phyloP scores from a whole-genome alignment of 1,284 basidiomycete genomes.

The Baeospora myosura region DNA sequence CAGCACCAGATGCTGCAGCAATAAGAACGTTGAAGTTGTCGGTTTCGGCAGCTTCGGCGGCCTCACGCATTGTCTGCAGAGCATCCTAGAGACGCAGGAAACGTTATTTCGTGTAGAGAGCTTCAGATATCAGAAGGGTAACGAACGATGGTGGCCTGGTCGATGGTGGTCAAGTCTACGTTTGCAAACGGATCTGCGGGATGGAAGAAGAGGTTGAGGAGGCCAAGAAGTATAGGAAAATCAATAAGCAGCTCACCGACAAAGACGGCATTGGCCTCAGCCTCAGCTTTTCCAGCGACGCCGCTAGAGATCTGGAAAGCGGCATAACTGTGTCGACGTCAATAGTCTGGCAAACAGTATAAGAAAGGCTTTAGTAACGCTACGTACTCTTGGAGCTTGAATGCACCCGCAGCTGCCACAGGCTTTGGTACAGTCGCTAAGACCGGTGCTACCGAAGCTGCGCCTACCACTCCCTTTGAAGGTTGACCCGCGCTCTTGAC shows the following conservation, averaged over 20 bases:
- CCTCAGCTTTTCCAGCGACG: conserved; percentile 31
- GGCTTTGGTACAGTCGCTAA: conserved; percentile 10
- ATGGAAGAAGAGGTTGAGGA: not conserved
- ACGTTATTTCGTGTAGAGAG: conserved; percentile 19
- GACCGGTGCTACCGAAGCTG: too few relatives aligned
- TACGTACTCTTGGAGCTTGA: conserved; percentile 19
- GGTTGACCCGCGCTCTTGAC: conserved; percentile 23
- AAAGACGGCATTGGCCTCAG: conserved; percentile 36
- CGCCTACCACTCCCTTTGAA: too few relatives aligned
- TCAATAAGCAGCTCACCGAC: conserved; percentile 15
- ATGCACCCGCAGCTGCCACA: conserved; percentile 11
- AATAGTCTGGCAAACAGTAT: not conserved
- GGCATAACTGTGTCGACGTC: conserved; percentile 27
- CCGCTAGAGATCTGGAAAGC: conserved; percentile 43
- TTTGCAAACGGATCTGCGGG: conserved; percentile 27
- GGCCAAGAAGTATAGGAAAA: not conserved
- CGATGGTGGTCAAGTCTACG: conserved; percentile 28
- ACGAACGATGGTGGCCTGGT: conserved; percentile 13
- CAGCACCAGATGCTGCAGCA: conserved; percentile 31
- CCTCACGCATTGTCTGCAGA: conserved; percentile 35
- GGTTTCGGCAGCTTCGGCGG: conserved; percentile 35
- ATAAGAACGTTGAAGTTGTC: conserved; percentile 37
- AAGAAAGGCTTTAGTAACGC: not conserved
- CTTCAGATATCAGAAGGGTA: not conserved
- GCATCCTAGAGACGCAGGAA: conserved; percentile 20